These are phyloP conservation scores for Gyrodon lividus DNA, from an alignment of 768 basidiomycete species.

Conservation along the genomic window DNA sequence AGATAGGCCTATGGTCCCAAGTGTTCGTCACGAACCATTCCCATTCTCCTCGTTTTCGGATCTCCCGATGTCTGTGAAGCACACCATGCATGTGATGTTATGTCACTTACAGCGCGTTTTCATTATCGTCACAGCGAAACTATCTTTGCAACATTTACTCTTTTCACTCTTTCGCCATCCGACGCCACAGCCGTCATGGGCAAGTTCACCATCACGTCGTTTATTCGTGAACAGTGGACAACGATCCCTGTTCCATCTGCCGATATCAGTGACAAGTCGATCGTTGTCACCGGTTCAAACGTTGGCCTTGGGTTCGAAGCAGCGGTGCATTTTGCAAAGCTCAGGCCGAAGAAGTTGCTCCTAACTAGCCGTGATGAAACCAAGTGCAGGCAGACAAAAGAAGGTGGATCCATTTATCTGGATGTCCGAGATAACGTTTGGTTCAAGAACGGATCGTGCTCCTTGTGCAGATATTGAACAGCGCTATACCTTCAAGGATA, in stretches of 20 bases:
- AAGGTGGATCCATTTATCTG: conserved; percentile 11
- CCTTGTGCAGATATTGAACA: conserved; percentile 18
- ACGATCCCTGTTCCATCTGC: conserved; percentile 21
- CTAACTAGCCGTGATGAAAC: conserved; percentile 25
- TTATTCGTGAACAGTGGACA: conserved; percentile 30
- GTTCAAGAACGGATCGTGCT: neutral
- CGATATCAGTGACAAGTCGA: conserved; percentile 21
- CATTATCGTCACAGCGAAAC: no score
- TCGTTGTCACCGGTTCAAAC: conserved; percentile 27
- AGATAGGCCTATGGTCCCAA: no score
- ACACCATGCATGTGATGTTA: no score
- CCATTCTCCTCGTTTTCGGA: no score
- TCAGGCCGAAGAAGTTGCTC: conserved; percentile 23
- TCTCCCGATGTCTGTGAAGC: no score
- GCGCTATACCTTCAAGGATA: conserved; percentile 2
- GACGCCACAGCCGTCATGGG: conserved; percentile 20
- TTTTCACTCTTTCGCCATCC: no score
- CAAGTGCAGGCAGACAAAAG: conserved; percentile 18
- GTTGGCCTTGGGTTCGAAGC: conserved; percentile 33
- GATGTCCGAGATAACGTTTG: neutral
- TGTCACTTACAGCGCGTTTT: no score
- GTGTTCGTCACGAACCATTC: no score
- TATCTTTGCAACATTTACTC: no score
- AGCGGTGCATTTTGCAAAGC: conserved; percentile 25
- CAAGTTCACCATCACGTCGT: conserved; percentile 15